Percentiles rank a stretch among this genome's conserved stretches.
Evolutionary conservation across 371 early-diverging fungal species (phyloP).

Genomic region (Entomophthora muscae): DNA sequence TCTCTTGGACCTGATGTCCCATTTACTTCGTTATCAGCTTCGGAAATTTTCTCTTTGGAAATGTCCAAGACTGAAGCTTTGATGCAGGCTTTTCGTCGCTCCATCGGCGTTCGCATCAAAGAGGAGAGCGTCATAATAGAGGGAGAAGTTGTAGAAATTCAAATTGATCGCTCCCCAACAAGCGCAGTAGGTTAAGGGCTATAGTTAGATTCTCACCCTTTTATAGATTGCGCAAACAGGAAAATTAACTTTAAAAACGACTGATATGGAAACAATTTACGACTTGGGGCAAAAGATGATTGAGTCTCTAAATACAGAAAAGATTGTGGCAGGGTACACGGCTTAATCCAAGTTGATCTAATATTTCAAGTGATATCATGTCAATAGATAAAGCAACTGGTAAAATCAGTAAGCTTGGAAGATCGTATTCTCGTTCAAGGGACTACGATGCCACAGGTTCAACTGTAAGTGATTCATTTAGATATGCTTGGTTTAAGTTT

Average conservation of each 20-base stretch:
- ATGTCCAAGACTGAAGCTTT: conserved; percentile 98
- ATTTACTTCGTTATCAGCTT: conserved; percentile 89
- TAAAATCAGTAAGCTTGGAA: conserved; percentile 89
- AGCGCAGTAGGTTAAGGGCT: conserved; percentile 40
- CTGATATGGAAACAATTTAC: conserved; percentile 99
- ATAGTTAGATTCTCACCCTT: neutral
- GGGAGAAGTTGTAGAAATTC: conserved; percentile 98
- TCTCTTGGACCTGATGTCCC: conserved; percentile 89
- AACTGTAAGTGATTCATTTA: conserved; percentile 31
- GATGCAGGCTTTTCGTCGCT: conserved; percentile 94
- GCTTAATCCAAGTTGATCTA: neutral
- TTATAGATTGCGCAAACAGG: conserved; percentile 60
- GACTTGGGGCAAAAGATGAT: conserved; percentile 98
- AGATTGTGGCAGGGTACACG: conserved; percentile 76
- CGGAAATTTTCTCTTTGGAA: conserved; percentile 94
- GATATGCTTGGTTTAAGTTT: neutral
- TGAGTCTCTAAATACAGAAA: conserved; percentile 90
- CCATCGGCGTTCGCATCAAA: conserved; percentile 94
- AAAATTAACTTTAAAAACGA: conserved; percentile 96
- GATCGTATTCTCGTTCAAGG: conserved; percentile 82
- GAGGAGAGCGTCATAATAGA: conserved; percentile 97
- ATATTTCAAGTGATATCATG: conserved; percentile 70
- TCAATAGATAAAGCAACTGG: conserved; percentile 98
- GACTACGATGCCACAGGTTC: conserved; percentile 96
- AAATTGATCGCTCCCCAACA: conserved; percentile 82